phyloP scores from a whole-genome alignment of 2,329 filamentous ascomycete species.

The Exophiala sideris region DNA sequence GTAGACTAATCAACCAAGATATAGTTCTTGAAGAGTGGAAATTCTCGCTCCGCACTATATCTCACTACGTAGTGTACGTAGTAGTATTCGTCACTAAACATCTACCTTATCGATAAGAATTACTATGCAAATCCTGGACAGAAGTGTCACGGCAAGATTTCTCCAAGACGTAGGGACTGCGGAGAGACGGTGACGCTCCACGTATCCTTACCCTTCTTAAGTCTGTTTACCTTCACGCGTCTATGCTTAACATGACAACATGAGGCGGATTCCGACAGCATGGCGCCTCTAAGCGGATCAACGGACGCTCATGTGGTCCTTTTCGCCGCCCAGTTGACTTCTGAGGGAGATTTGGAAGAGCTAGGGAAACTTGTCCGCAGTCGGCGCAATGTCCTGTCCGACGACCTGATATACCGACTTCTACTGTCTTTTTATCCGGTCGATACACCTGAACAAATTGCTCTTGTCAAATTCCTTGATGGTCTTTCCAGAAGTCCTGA shows the following conservation, averaged over 20 bases:
- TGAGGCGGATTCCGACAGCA: conserved; percentile 19
- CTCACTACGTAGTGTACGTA: no score
- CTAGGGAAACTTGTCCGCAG: conserved; percentile 52
- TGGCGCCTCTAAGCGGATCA: conserved; percentile 41
- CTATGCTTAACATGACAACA: background rate
- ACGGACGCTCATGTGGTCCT: conserved; percentile 57
- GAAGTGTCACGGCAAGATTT: background rate
- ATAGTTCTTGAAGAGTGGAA: no score
- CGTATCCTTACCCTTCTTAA: background rate
- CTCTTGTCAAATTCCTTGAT: conserved; percentile 14
- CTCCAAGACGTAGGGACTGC: no score
- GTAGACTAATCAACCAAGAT: no score
- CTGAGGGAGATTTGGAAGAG: conserved; percentile 51
- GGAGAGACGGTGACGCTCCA: background rate
- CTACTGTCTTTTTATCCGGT: conserved; percentile 62
- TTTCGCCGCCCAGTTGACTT: conserved; percentile 56
- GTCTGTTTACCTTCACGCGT: background rate
- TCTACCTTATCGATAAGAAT: no score
- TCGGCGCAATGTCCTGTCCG: conserved; percentile 47
- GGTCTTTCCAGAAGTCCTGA: conserved; percentile 35
- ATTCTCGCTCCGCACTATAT: no score
- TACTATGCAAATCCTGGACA: no score
- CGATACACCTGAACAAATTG: conserved; percentile 46
- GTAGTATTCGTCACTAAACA: no score
- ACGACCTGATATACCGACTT: conserved; percentile 56